A percentile compares a stretch with the other conserved stretches of the same genome.
phyloP scores from a whole-genome alignment of 1,284 basidiomycete species.

The Cutaneotrichosporon arboriforme region DNA sequence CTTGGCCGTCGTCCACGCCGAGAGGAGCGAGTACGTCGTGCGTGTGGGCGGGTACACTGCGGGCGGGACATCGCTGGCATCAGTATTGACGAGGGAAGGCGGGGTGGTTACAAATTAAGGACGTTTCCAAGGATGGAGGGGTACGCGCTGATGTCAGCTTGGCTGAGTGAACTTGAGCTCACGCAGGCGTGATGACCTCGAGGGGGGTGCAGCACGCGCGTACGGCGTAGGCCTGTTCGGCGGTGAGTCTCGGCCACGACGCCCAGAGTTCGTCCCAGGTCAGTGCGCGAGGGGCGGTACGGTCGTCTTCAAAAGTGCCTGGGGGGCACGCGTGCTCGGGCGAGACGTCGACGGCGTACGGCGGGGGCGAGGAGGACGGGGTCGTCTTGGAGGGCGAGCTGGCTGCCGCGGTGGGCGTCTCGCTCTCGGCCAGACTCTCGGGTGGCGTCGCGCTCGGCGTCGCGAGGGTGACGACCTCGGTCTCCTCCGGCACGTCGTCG shows the following conservation, averaged over 20 bases:
- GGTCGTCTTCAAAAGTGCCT: not conserved
- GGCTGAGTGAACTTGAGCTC: not conserved
- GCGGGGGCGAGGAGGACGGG: no score
- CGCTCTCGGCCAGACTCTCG: no score
- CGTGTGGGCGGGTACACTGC: not conserved
- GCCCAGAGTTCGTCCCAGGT: not conserved
- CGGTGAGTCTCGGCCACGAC: not conserved
- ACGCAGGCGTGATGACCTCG: not conserved
- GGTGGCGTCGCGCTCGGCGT: no score
- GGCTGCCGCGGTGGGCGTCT: no score
- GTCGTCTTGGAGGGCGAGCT: no score
- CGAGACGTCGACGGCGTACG: not conserved
- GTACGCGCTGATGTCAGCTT: not conserved
- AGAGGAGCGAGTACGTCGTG: not conserved
- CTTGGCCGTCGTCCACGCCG: not conserved
- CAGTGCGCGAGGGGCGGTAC: not conserved
- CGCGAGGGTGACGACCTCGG: no score
- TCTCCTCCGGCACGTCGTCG: no score
- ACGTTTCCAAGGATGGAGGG: not conserved
- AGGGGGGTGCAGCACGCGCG: not conserved
- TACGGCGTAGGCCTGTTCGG: not conserved
- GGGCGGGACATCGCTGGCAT: not conserved
- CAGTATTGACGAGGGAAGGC: not conserved
- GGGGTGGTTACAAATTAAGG: not conserved
- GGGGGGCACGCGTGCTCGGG: not conserved